Base-by-base conservation (phyloP, 805 yeast genomes). In the Candida khao-thaluensis region DNA sequence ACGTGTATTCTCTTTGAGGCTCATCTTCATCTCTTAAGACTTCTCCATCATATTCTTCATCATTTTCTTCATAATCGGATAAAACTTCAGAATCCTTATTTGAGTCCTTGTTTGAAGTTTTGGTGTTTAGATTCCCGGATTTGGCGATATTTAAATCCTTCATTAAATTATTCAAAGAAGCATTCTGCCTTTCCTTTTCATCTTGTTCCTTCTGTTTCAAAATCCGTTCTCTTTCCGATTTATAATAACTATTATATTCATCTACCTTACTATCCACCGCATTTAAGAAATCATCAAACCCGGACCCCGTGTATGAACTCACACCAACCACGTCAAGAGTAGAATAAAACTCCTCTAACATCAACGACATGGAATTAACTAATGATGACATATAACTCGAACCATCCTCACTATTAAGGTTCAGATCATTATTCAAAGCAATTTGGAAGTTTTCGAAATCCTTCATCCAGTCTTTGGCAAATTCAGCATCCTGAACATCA, bases 401-500 rank as follows among this genome's bases (percentile, higher is more conserved):
- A 5, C 76, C 73, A 17, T 74, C 77, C 37, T 74, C 79, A 25
- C 80, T 83, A 48, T 77, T 82, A 35, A 76, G 62, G 33, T 85
- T 89, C 44, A 79, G 79, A 44, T 80, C 79, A 57, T 83, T 84
- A 47, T 73, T 72, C 40, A 91, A 66, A 1, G 95, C 95, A 16
- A 63, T 66, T 61, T 91, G 98, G 70, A 93, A 93, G 11, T 79
- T 72, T 60, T 91, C 97, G 60, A 93, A 93, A 64, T 93, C 99
- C 2, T 82, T 77, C 97, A 93, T 88, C 99, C 99, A 93, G 49
- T 87, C 95, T 55, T 79, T 81, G 16, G 96, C 97, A 65, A 90
- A 89, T 35, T 77, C 82, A 0, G 95, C 86, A 43, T 83, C 82
- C 50, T 82, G 71, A 4, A 85, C 90, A 64, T 93, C 99, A 2